Base-by-base conservation (phyloP, 192 early-diverging fungal species). In the Linnemannia zychae region DNA sequence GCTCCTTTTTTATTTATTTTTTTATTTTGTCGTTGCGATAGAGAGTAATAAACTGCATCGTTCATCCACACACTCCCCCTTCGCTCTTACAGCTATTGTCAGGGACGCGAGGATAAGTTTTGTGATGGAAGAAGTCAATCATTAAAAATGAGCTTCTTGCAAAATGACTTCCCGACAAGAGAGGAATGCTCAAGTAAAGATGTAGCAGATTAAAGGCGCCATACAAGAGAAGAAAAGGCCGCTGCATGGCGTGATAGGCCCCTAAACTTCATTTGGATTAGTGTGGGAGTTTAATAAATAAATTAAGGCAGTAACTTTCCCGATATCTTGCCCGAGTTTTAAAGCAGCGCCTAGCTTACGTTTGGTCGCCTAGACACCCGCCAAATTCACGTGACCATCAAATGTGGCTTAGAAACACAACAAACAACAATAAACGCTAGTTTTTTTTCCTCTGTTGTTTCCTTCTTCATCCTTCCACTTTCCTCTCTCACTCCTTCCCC, bases 11-110 rank as follows among this genome's bases (percentile, higher is more conserved):
- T 44, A 44, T 3, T 28, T 13, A 7, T 33, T 12, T 63, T 7
- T 63, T 63, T 63, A 63, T 31, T 63, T 63, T 63, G 57, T 63
- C 57, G 57, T 63, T 31, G 57, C 28, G 24, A 63, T 63, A 63
- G 57, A 63, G 57, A 63, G 13, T 63, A 63, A 63, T 63, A 63
- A 63, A 63, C 57, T 15, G 57, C 28, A 63, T 63, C 57, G 9
- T 63, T 57, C n/a, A 57, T 57, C 53, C 24, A 63, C 28, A 3
- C 13, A n/a, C 24, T 31, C 12, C 24, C 57, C 57, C 24, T n/a
- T 15, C 12, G 57, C 57, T 63, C 57, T 31, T 11, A 63, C 40
- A 63, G n/a, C 52, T 2, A 33, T 31, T 63, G 57, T 63, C 11
- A 63, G 57, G 57, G 57, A 24, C 3, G 57, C 28, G 22, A 9